Conservation (phyloP, 345 rosid species). For the thale cress (Arabidopsis thaliana) region TAIR10.1 NC_003074.8:6239001-6239500, state of each 20-base stretch:
- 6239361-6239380: conserved; percentile 83
- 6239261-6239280: conserved; percentile 80
- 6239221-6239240: background rate
- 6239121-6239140: conserved; percentile 90
- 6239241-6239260: conserved; percentile 43
- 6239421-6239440: conserved; percentile 50
- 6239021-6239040: conserved; percentile 21
- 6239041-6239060: conserved; percentile 10
- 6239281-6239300: conserved; percentile 76
- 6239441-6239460: conserved; percentile 30
- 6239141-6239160: conserved; percentile 93
- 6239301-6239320: conserved; percentile 92
- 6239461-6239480: background rate
- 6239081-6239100: conserved; percentile 91
- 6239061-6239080: conserved; percentile 81
- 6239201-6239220: conserved; percentile 12
- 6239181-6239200: conserved; percentile 4
- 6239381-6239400: conserved; percentile 81
- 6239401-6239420: conserved; percentile 79
- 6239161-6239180: conserved; percentile 23
- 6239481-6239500: conserved; percentile 77
- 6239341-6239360: conserved; percentile 97
- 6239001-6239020: background rate
- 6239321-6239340: conserved; percentile 97
- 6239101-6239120: conserved; percentile 98